Evolutionary conservation across 306 rosid species (phyloP).

Genomic region (Sechiopsis laciniata): DNA sequence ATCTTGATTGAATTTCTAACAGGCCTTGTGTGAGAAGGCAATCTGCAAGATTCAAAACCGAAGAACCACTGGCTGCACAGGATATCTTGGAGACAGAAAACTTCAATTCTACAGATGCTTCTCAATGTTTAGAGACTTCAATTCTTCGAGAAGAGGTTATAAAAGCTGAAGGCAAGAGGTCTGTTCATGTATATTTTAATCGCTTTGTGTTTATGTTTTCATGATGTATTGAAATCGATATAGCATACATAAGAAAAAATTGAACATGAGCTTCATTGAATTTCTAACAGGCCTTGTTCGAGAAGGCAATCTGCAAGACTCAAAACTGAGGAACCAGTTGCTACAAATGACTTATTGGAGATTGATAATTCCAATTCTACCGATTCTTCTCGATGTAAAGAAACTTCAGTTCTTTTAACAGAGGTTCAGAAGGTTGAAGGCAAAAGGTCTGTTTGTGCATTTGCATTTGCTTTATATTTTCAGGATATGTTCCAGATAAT

Average conservation of each 20-base stretch:
- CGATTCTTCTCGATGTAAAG: slow-evolving; percentile 31
- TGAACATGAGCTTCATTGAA: slow-evolving; percentile 19
- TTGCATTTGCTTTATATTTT: slow-evolving; percentile 22
- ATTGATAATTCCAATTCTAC: slow-evolving; percentile 33
- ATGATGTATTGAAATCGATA: slow-evolving; percentile 22
- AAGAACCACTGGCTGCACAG: slow-evolving; percentile 34
- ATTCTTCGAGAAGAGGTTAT: slow-evolving; percentile 11
- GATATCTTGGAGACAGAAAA: slow-evolving; percentile 35
- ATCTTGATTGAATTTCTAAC: slow-evolving; percentile 24
- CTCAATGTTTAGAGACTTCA: slow-evolving; percentile 26
- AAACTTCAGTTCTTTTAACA: slow-evolving; percentile 15
- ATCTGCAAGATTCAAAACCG: slow-evolving; percentile 35
- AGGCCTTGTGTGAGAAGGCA: slow-evolving; percentile 45
- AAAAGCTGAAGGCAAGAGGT: slow-evolving; percentile 45
- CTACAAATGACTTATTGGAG: slow-evolving; percentile 38
- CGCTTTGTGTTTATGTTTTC: slow-evolving; percentile 26
- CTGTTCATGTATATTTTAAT: slow-evolving; percentile 23
- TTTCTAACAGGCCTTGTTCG: slow-evolving; percentile 34
- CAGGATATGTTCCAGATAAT: slow-evolving; percentile 19
- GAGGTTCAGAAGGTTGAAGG: slow-evolving; percentile 17
- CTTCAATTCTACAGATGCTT: neutral
- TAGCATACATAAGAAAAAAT: slow-evolving; percentile 22
- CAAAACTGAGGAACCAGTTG: slow-evolving; percentile 37
- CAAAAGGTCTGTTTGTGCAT: slow-evolving; percentile 46
- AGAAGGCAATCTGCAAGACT: slow-evolving; percentile 47